Conservation (phyloP, 1,284 basidiomycete species). For the Trichosporon sp. region DNA sequence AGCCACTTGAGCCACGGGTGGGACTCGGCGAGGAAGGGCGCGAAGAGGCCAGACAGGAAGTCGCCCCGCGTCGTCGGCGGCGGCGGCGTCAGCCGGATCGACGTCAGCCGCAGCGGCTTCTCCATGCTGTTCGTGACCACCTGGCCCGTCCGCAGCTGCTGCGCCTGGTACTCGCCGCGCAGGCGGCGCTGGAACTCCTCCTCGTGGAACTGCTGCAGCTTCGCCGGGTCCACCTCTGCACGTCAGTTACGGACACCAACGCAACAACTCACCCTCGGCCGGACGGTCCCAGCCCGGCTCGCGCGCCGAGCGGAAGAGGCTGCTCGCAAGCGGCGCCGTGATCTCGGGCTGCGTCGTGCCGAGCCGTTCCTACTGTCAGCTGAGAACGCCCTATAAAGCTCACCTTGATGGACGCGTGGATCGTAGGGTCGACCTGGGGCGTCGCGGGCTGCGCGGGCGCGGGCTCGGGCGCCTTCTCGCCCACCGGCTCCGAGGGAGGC, state of each 20-base stretch:
- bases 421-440: constrained; percentile 32
- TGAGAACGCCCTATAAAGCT: neutral
- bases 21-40: constrained; percentile 57
- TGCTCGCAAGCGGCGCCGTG: constrained; percentile 14
- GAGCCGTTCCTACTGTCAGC: constrained; percentile 17
- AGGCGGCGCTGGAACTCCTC: constrained; percentile 63
- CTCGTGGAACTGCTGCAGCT: constrained; percentile 64
- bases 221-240: constrained; percentile 48
- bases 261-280: constrained; percentile 6
- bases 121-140: constrained; percentile 65
- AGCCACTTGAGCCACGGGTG: constrained; percentile 31
- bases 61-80: constrained; percentile 62
- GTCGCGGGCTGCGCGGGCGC: constrained; percentile 16
- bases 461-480: no score
- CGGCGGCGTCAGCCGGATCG: constrained; percentile 76
- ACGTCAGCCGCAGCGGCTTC: constrained; percentile 60
- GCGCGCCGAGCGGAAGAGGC: constrained; percentile 17
- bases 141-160: constrained; percentile 62
- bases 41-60: constrained; percentile 73
- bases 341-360: constrained; percentile 11
- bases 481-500: no score
- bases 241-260: neutral
- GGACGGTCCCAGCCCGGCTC: constrained; percentile 18
- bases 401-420: constrained; percentile 29
- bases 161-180: constrained; percentile 70